Base-by-base conservation (phyloP, 495 filamentous ascomycete genomes). In the Articulospora tetracladia region DNA sequence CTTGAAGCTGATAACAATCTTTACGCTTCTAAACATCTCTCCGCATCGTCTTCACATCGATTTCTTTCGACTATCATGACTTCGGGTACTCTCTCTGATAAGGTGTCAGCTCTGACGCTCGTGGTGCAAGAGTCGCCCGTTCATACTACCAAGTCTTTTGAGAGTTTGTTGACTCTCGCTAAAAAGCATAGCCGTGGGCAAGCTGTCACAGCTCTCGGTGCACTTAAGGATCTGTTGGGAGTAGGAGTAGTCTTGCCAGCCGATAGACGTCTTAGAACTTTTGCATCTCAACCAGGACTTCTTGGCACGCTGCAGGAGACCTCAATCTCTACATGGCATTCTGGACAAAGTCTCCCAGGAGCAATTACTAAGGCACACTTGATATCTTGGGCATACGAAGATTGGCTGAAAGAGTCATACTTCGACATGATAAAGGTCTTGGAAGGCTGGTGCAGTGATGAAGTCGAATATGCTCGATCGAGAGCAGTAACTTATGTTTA, bases 41-140 rank as follows among this genome's bases (percentile, higher is more conserved):
- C 67, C 62, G 80, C 64, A 63, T 80, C 89, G 44, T 97, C 94
- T 1, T 89, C 92, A 11, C 86, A 93, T 68, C 94, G 89, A 72
- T 98, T 98, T 77, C 85, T 97, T 76, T 89, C 90, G 1, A 95
- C 92, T 4, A 96, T 98, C 70, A 97, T 98, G 94, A 76, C 92
- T 17, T 92, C 92, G 1, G 94, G 94, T 75, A 98, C 95, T 8
- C 80, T 97, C 54, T 94, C 92, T 32, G 94, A 98, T 74, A 98
- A 97, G 72, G 90, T 97, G 27, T 97, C 95, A 2, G 94, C 94
- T 6, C 74, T 97, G 65, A 98, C 94, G 1, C 77, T 98, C 49
- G 87, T 92, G 24, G 87, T 96, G 15, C 94, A 98, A 74, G 94
- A 98, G 69, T 98, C 94, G 2, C 94, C 94, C 4, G 74, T 98